phyloP scores from a whole-genome alignment of 306 rosid genomes.

The Amphicarpaea edgeworthii region DNA sequence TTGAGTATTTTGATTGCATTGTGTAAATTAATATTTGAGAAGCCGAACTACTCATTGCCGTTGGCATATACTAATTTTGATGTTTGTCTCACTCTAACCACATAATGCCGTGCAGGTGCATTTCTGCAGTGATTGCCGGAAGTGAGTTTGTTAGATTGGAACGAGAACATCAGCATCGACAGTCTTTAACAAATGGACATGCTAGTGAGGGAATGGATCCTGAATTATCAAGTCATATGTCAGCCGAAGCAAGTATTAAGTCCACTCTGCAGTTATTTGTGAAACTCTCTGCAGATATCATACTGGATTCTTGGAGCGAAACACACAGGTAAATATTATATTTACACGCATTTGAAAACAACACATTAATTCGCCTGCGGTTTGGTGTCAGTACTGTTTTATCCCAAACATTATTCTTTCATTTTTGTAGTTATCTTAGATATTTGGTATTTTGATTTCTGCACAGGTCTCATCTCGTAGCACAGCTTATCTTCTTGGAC shows the following conservation, averaged over 20 bases:
- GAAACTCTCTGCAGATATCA: slow-evolving; percentile 80
- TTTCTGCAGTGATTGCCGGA: slow-evolving; percentile 91
- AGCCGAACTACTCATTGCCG: slow-evolving; percentile 23
- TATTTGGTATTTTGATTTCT: slow-evolving; percentile 39
- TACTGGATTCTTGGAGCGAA: slow-evolving; percentile 92
- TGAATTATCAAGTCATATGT: slow-evolving; percentile 64
- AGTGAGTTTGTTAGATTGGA: slow-evolving; percentile 94
- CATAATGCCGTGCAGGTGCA: slow-evolving; percentile 73
- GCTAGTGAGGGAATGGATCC: slow-evolving; percentile 63
- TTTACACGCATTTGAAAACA: not conserved
- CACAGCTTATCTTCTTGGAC: slow-evolving; percentile 92
- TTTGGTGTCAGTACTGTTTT: slow-evolving; percentile 28
- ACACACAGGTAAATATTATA: slow-evolving; percentile 59
- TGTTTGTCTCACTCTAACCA: slow-evolving; percentile 29
- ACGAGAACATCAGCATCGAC: slow-evolving; percentile 77
- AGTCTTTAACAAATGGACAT: slow-evolving; percentile 74
- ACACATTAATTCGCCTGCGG: not conserved
- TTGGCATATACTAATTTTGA: slow-evolving; percentile 4
- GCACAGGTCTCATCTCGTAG: slow-evolving; percentile 88
- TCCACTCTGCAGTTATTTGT: slow-evolving; percentile 90
- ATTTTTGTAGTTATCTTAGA: slow-evolving; percentile 26
- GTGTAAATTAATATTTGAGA: slow-evolving; percentile 18
- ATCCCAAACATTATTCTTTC: slow-evolving; percentile 22
- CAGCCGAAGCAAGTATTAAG: slow-evolving; percentile 89
- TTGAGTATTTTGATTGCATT: slow-evolving; percentile 32